Evolutionary conservation across 768 basidiomycete genomes (phyloP).

Genomic region (Boletus sp.): DNA sequence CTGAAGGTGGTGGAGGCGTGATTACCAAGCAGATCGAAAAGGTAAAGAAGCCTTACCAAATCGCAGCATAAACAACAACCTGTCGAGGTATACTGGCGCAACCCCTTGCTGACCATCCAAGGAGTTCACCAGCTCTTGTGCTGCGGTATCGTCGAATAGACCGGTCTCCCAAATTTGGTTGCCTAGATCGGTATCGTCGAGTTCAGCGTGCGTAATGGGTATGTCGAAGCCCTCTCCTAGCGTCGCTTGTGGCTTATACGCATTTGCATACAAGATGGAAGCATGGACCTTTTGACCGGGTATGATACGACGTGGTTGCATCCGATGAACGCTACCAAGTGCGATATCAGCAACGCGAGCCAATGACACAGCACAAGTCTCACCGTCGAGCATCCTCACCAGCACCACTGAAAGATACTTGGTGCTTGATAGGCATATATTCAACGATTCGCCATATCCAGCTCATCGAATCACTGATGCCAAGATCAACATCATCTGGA

Average conservation of each 20-base stretch:
- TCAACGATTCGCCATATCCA: conserved; percentile 15
- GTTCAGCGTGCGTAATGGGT: conserved; percentile 2
- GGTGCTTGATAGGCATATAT: conserved; percentile 25
- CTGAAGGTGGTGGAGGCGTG: not conserved
- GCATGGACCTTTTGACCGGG: conserved; percentile 28
- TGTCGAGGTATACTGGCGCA: conserved; percentile 19
- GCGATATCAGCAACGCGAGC: not conserved
- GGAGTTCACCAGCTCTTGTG: conserved; percentile 9
- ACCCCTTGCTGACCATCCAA: conserved; percentile 13
- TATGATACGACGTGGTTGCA: conserved; percentile 27
- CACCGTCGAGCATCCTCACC: conserved; percentile 19
- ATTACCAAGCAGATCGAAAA: not conserved
- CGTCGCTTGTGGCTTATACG: conserved; percentile 18
- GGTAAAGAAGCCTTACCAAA: conserved; percentile 12
- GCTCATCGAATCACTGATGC: conserved; percentile 22
- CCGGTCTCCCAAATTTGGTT: conserved; percentile 19
- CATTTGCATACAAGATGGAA: conserved; percentile 22
- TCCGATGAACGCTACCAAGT: conserved; percentile 11
- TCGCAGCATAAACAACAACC: conserved; percentile 20
- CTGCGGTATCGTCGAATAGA: conserved; percentile 21
- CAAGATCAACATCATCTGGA: conserved; percentile 26
- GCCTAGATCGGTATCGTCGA: conserved; percentile 6
- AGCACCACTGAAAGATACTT: conserved; percentile 20
- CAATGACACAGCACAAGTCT: not conserved
- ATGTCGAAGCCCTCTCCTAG: conserved; percentile 27